Percentiles rank a stretch among this genome's conserved stretches.
phyloP scores from a whole-genome alignment of 768 basidiomycete species.

The Wakefieldia striispora region DNA sequence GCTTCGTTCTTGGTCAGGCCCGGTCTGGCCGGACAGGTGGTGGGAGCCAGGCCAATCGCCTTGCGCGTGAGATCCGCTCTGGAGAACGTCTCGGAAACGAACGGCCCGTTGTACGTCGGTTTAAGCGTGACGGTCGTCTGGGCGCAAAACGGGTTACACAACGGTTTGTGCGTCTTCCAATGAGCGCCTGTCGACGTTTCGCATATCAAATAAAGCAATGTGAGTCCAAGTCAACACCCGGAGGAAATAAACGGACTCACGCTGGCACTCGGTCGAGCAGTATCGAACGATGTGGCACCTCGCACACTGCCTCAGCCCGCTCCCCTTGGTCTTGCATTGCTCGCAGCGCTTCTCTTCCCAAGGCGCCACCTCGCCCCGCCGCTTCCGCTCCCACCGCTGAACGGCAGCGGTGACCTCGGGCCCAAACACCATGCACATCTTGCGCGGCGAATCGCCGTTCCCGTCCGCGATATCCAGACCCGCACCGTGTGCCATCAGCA shows the following conservation, averaged over 20 bases:
- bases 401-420: conserved; percentile 44
- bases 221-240: background rate
- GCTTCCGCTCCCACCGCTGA: conserved; percentile 46
- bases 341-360: conserved; percentile 46
- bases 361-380: conserved; percentile 42
- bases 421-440: conserved; percentile 36
- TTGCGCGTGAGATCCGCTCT: conserved; percentile 31
- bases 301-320: conserved; percentile 41
- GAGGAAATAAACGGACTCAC: conserved; percentile 30
- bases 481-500: conserved; percentile 51
- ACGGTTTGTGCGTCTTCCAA: conserved; percentile 49
- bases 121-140: conserved; percentile 45
- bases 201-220: background rate
- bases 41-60: conserved; percentile 26
- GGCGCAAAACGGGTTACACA: conserved; percentile 45
- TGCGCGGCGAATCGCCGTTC: conserved; percentile 37
- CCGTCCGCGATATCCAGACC: conserved; percentile 39
- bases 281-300: conserved; percentile 48
- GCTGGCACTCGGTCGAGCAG: conserved; percentile 54
- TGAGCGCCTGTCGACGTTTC: conserved; percentile 35
- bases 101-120: conserved; percentile 36
- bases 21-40: conserved; percentile 17
- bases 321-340: conserved; percentile 29
- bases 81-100: conserved; percentile 17
- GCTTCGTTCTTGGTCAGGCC: conserved; percentile 20